Evolutionary conservation across 495 filamentous ascomycete genomes (phyloP).

Genomic region (Penicillium herquei): DNA sequence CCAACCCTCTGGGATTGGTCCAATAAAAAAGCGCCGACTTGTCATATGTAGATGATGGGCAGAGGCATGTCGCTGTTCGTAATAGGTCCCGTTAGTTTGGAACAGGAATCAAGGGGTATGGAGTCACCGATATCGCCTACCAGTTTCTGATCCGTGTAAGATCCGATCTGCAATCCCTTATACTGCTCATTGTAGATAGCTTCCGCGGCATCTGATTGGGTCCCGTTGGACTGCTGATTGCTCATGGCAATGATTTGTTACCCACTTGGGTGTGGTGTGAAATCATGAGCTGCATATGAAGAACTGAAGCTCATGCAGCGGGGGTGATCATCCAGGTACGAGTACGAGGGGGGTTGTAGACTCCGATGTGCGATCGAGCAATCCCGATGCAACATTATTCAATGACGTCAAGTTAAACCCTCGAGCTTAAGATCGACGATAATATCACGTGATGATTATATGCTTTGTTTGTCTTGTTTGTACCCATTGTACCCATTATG

Average conservation of each 20-base stretch:
- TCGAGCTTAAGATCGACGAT: not conserved
- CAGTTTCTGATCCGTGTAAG: slow-evolving; percentile 55
- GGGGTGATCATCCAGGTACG: slow-evolving; percentile 11
- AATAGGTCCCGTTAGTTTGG: slow-evolving; percentile 7
- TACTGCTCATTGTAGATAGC: slow-evolving; percentile 22
- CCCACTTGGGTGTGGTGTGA: not conserved
- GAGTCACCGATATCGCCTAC: slow-evolving; percentile 32
- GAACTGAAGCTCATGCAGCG: slow-evolving; percentile 3
- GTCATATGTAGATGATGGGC: slow-evolving; percentile 64
- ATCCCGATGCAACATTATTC: slow-evolving; percentile 18
- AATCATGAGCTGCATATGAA: slow-evolving; percentile 5
- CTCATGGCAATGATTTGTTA: slow-evolving; percentile 30
- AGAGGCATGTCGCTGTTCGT: slow-evolving; percentile 56
- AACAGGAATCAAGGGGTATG: not conserved
- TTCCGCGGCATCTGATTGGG: slow-evolving; percentile 19
- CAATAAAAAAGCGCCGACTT: slow-evolving; percentile 63
- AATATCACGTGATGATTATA: not conserved
- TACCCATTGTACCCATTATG: not conserved
- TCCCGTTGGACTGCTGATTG: slow-evolving; percentile 18
- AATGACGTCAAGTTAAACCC: slow-evolving; percentile 32
- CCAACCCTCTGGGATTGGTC: slow-evolving; percentile 68
- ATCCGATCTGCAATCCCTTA: slow-evolving; percentile 41
- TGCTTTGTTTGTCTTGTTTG: not conserved
- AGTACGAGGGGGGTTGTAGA: slow-evolving; percentile 1
- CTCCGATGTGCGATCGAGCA: slow-evolving; percentile 12